Evolutionary conservation across 306 rosid genomes (phyloP).

Genomic region (Fragaria ananassa): DNA sequence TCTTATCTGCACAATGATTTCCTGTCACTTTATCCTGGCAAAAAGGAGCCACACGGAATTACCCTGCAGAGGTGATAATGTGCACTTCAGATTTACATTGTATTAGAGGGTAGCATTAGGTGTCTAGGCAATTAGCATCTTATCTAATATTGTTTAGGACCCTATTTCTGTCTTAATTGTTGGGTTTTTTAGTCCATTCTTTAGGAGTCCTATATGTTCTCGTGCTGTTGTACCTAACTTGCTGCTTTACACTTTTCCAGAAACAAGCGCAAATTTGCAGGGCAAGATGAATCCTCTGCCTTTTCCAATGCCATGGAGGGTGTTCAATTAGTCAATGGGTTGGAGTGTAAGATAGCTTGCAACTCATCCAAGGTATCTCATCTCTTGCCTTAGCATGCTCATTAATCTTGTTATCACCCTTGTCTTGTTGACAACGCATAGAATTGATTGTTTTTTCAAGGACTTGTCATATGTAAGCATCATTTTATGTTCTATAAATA

Average conservation of each 20-base stretch:
- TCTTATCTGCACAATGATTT: constrained; percentile 76
- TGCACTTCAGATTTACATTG: constrained; percentile 13
- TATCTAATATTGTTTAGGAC: not conserved
- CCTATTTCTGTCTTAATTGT: not conserved
- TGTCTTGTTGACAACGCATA: not conserved
- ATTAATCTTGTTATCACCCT: not conserved
- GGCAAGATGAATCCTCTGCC: constrained; percentile 65
- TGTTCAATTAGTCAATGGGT: constrained; percentile 67
- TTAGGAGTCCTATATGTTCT: not conserved
- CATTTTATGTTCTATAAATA: not conserved
- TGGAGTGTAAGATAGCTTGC: constrained; percentile 97
- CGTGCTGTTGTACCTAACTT: not conserved
- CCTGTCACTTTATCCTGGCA: constrained; percentile 56
- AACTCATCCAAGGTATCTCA: constrained; percentile 75
- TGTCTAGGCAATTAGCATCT: not conserved
- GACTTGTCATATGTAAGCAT: not conserved
- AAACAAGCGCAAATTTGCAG: constrained; percentile 56
- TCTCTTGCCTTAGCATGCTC: constrained; percentile 17
- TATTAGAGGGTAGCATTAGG: not conserved
- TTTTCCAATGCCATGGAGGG: constrained; percentile 66
- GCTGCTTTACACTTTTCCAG: constrained; percentile 40
- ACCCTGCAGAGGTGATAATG: constrained; percentile 58
- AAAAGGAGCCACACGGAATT: constrained; percentile 66
- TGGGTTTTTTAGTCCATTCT: not conserved
- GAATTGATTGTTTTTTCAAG: not conserved